phyloP scores from a whole-genome alignment of 2,329 filamentous ascomycete species.

The Penicillium fuscoglaucum region DNA sequence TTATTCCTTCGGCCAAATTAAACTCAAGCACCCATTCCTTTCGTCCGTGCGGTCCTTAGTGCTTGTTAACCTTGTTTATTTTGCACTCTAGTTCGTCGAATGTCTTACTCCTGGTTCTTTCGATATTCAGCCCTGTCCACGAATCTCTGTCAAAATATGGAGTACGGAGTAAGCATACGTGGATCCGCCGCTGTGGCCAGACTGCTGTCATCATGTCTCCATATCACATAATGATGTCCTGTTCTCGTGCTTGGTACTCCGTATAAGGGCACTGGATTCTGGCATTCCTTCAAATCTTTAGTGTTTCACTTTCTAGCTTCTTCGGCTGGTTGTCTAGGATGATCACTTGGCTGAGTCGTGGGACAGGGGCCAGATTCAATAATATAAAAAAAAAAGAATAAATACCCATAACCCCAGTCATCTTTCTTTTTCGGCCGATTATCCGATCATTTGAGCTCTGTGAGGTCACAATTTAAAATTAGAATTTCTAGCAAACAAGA shows the following conservation, averaged over 20 bases:
- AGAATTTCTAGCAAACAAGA: background rate
- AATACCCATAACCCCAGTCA: background rate
- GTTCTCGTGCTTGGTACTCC: background rate
- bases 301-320: background rate
- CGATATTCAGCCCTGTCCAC: background rate
- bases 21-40: background rate
- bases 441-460: background rate
- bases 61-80: background rate
- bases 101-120: background rate
- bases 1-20: background rate
- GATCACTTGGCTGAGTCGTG: constrained; percentile 3
- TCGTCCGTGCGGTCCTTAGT: background rate
- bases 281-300: background rate
- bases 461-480: background rate
- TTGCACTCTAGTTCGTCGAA: background rate
- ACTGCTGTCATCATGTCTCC: background rate
- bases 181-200: background rate
- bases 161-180: background rate
- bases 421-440: background rate
- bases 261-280: background rate
- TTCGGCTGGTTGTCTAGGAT: background rate
- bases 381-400: background rate
- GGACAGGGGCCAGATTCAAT: background rate
- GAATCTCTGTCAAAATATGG: background rate
- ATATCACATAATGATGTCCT: background rate